Conservation (phyloP, 768 basidiomycete genomes). For the Gyrodon lividus region DNA sequence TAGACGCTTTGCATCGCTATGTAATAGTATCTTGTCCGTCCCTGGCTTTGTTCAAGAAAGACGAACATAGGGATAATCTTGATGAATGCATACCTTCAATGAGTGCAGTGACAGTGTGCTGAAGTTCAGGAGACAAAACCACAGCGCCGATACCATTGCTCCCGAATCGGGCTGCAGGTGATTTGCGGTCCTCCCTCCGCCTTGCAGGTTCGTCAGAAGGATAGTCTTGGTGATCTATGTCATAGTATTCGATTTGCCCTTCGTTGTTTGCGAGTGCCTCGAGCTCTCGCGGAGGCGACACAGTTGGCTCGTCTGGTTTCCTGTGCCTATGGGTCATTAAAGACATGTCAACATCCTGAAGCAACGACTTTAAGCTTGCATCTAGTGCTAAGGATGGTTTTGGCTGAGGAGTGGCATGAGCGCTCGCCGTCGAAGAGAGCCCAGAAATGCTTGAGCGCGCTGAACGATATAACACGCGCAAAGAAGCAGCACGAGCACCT, state of each 20-base stretch:
- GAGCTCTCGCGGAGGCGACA: conserved; percentile 48
- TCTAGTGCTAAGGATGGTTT: conserved; percentile 66
- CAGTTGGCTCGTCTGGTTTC: conserved; percentile 22
- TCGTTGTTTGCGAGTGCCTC: conserved; percentile 45
- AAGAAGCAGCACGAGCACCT: conserved; percentile 18
- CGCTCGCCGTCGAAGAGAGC: conserved; percentile 34
- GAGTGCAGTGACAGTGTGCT: conserved; percentile 59
- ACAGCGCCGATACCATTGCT: conserved; percentile 71
- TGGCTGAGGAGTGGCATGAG: conserved; percentile 38
- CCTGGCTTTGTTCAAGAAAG: conserved; percentile 38
- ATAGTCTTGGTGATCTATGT: conserved; percentile 35
- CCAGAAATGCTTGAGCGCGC: conserved; percentile 20
- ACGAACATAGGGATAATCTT: conserved; percentile 3
- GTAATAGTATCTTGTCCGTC: conserved; percentile 62
- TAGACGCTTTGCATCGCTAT: conserved; percentile 69
- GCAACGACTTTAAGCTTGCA: conserved; percentile 57
- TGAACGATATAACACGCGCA: conserved; percentile 24
- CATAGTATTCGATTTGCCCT: conserved; percentile 32
- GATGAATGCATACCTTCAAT: conserved; percentile 54
- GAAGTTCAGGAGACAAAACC: conserved; percentile 69
- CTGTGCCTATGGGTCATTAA: conserved; percentile 39
- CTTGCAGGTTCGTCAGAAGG: conserved; percentile 22
- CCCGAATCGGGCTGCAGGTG: conserved; percentile 81
- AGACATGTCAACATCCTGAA: conserved; percentile 69
- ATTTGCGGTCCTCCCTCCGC: conserved; percentile 51